Evolutionary conservation across 2,329 filamentous ascomycete species (phyloP).

Genomic region (Aspergillus spinulosporus): DNA sequence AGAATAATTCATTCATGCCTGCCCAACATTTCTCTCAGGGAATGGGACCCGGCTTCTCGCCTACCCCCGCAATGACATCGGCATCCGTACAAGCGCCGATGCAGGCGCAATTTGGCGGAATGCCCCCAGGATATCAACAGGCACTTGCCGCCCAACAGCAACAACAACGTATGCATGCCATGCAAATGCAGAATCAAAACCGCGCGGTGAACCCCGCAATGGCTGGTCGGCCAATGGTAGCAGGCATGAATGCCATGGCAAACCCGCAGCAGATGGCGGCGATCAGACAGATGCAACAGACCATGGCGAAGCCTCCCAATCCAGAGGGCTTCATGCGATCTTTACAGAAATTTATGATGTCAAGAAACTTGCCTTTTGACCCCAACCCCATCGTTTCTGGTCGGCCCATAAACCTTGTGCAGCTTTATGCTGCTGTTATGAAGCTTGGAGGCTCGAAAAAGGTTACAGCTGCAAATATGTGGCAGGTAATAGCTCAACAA

Average conservation of each 20-base stretch:
- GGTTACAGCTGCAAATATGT: slow-evolving; percentile 68
- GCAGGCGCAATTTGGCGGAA: slow-evolving; percentile 52
- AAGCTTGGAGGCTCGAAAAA: slow-evolving; percentile 76
- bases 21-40: slow-evolving; percentile 42
- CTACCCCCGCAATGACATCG: slow-evolving; percentile 41
- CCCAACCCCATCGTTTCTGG: slow-evolving; percentile 71
- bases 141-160: slow-evolving; percentile 67
- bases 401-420: slow-evolving; percentile 70
- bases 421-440: slow-evolving; percentile 74
- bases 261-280: slow-evolving; percentile 46
- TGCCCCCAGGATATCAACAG: slow-evolving; percentile 55
- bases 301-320: slow-evolving; percentile 42
- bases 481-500: slow-evolving; percentile 69
- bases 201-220: slow-evolving; percentile 56
- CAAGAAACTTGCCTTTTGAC: slow-evolving; percentile 72
- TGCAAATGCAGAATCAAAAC: slow-evolving; percentile 77
- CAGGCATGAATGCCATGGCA: slow-evolving; percentile 40
- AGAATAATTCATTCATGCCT: slow-evolving; percentile 69
- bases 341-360: slow-evolving; percentile 72
- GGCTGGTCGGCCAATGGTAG: slow-evolving; percentile 35
- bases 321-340: slow-evolving; percentile 74
- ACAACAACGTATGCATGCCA: slow-evolving; percentile 69
- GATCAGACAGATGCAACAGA: slow-evolving; percentile 52
- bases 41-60: slow-evolving; percentile 46
- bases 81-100: slow-evolving; percentile 43